These are phyloP conservation scores for Sugiyamaella floridensis DNA, from an alignment of 805 yeast species.

Conservation along the genomic window DNA sequence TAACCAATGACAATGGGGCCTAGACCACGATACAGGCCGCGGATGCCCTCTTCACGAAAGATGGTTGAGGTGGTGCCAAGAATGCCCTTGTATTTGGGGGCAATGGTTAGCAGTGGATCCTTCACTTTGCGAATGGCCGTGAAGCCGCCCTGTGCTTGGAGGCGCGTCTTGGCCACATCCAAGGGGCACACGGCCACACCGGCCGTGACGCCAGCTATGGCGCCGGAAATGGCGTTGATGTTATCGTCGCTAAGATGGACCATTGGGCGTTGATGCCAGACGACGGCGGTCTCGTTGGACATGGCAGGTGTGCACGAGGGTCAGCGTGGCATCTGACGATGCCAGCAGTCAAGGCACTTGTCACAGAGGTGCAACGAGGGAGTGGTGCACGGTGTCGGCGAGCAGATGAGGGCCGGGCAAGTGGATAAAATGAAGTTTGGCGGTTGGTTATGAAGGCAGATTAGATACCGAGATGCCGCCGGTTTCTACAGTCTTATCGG, in stretches of 20 bases:
- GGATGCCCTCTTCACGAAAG: constrained; percentile 65
- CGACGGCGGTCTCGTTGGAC: constrained; percentile 8
- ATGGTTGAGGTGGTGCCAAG: constrained; percentile 59
- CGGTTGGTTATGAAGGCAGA: no score
- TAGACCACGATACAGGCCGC: constrained; percentile 83
- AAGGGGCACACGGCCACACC: constrained; percentile 91
- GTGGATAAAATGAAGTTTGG: no score
- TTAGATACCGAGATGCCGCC: no score
- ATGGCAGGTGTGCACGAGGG: neutral
- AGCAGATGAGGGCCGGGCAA: no score
- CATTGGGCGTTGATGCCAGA: constrained; percentile 6
- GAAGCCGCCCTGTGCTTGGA: constrained; percentile 80
- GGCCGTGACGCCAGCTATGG: constrained; percentile 85
- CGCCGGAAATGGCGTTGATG: constrained; percentile 79
- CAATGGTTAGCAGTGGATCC: constrained; percentile 7
- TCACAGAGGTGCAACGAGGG: neutral
- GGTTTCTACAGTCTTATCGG: no score
- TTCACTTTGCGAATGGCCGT: constrained; percentile 15
- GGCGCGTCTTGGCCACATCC: constrained; percentile 89
- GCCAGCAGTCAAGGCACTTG: neutral
- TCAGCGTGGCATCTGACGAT: neutral
- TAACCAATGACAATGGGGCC: constrained; percentile 92
- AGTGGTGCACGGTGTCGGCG: no score
- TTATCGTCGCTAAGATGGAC: constrained; percentile 19
- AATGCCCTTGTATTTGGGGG: constrained; percentile 21